Conservation (phyloP, 2,329 filamentous ascomycete species). For the Apiospora malaysiana region DNA sequence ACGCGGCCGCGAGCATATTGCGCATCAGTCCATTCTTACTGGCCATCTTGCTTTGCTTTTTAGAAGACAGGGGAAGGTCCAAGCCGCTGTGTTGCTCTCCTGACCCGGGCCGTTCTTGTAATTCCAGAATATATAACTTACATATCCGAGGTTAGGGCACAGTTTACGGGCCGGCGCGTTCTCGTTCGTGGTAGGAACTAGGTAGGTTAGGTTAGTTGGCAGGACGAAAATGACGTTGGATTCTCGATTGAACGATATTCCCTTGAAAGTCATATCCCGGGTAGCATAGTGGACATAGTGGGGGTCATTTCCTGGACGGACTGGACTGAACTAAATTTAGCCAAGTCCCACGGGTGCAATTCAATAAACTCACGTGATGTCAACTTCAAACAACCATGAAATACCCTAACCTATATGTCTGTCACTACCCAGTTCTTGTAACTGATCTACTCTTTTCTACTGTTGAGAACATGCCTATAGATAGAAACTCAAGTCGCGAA, state of each 20-base stretch:
- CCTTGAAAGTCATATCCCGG: background rate
- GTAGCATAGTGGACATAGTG: background rate
- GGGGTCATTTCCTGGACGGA: background rate
- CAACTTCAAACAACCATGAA: background rate
- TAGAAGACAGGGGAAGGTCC: background rate
- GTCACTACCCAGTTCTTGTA: too few relatives aligned
- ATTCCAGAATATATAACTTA: background rate
- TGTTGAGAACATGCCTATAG: too few relatives aligned
- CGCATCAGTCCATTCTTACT: conserved; percentile 5
- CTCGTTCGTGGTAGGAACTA: background rate
- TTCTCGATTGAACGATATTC: background rate
- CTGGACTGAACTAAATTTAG: too few relatives aligned
- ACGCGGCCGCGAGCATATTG: background rate
- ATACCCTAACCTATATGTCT: too few relatives aligned
- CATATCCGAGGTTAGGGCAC: conserved; percentile 10
- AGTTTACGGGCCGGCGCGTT: background rate
- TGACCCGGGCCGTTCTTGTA: background rate
- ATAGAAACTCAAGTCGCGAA: background rate
- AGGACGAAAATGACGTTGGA: conserved; percentile 5
- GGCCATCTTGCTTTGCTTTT: background rate
- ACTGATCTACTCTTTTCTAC: background rate
- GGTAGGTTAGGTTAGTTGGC: background rate
- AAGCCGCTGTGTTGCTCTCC: background rate
- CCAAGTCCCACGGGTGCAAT: background rate
- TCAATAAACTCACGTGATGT: background rate